These are phyloP conservation scores for Lithohypha guttulata DNA, from an alignment of 2,329 filamentous ascomycete genomes.

Conservation along the genomic window DNA sequence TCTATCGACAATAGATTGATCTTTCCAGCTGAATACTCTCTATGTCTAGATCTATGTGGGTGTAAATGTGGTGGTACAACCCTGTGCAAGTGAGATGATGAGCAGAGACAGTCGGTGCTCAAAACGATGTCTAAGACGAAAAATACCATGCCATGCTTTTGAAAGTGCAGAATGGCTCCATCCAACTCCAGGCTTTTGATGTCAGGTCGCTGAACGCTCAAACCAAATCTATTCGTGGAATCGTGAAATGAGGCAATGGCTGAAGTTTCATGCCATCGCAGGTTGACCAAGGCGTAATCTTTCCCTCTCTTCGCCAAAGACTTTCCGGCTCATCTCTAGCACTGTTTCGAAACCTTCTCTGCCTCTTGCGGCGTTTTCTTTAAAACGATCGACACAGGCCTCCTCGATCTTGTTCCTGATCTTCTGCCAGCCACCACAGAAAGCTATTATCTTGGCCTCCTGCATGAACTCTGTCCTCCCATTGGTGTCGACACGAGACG, in stretches of 20 bases:
- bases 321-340: conserved; percentile 80
- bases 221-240: not conserved
- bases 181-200: not conserved
- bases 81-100: no score
- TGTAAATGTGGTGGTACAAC: no score
- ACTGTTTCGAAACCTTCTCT: conserved; percentile 93
- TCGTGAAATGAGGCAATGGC: not conserved
- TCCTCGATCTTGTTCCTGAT: conserved; percentile 96
- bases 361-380: conserved; percentile 82
- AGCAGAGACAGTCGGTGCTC: no score
- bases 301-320: conserved; percentile 81
- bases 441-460: conserved; percentile 81
- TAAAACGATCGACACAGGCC: conserved; percentile 74
- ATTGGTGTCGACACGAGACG: conserved; percentile 39
- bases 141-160: not conserved
- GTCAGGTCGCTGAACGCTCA: conserved; percentile 1
- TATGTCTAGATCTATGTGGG: no score
- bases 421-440: conserved; percentile 94
- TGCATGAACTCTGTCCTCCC: conserved; percentile 72
- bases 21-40: no score
- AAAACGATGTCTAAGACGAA: no score
- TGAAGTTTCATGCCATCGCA: conserved; percentile 11
- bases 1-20: no score
- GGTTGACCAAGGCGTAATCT: conserved; percentile 29
- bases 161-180: not conserved